Base-by-base conservation (phyloP, 176 grass and related monocot species). In the Otatea glauca region DNA sequence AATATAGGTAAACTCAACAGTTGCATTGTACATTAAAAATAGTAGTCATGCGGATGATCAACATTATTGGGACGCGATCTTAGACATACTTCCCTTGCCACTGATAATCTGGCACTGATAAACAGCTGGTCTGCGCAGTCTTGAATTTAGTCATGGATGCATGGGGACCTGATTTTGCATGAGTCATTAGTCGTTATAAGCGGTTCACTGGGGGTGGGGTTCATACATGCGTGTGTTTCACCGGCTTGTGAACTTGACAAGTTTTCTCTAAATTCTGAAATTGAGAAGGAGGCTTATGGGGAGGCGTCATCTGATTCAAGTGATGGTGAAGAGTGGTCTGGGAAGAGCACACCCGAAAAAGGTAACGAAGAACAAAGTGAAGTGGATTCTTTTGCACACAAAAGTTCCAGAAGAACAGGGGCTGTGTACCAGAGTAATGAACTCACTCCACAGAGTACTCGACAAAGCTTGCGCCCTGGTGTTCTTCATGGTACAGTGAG, bases 261-360 rank as follows among this genome's bases (percentile, higher is more conserved):
- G 47, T 72, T 88, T 91, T 45, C 18, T 85, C 45, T 76, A 80
- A 12, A 72, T 84, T 68, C 78, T 82, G 18, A 45, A 97, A 97
- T 87, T 66, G 48, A 77, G 68, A 87, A 98, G 93, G 93, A 95
- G 75, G 50, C 79, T 72, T 92, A 80, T 72, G 91, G 83, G 48
- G 81, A 81, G 77, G 85, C 38, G 44, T 81, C 90, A 53, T 86
- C 87, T 65, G 87, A 77, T 71, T 90, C 92, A 60, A 93, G 88
- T 32, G 84, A 92, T 78, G 86, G 85, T 89, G 91, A 95, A 83
- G 96, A 93, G 35, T 95, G 96, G 91, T 87, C 83, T 79, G 92
- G 86, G 37, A 87, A 88, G 70, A 72, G 69, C 76, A 76, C 82
- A 83, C 16, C 35, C 3, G 70, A 68, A 74, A 68, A 77, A 70